phyloP scores from a whole-genome alignment of 768 basidiomycete genomes.

The Neoboletus subvelutipes region DNA sequence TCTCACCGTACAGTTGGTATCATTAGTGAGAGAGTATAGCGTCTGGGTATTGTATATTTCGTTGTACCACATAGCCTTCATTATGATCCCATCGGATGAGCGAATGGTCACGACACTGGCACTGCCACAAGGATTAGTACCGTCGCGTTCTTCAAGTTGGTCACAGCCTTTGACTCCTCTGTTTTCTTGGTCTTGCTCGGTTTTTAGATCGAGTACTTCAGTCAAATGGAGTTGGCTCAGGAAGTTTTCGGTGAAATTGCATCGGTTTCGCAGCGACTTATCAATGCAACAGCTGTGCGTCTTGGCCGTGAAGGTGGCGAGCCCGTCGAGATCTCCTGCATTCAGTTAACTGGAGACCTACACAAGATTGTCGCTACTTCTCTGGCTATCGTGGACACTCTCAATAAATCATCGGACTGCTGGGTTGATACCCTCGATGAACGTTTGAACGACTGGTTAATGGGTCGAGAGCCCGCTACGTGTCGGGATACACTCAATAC shows the following conservation, averaged over 20 bases:
- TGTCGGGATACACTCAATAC: not conserved
- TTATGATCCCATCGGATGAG: too few species aligned
- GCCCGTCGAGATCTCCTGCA: not conserved
- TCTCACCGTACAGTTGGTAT: not conserved
- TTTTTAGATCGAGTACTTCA: not conserved
- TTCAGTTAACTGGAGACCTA: not conserved
- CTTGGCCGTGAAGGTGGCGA: not conserved
- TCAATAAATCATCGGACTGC: not conserved
- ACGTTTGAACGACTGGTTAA: not conserved
- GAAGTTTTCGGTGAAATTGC: not conserved
- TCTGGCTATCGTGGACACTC: not conserved
- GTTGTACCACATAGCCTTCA: too few species aligned
- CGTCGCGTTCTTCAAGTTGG: too few species aligned
- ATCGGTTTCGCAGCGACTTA: not conserved
- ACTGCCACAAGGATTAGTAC: too few species aligned
- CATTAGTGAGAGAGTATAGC: not conserved
- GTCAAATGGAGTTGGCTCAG: not conserved
- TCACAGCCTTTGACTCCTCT: not conserved
- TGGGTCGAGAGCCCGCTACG: not conserved
- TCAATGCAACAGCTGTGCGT: not conserved
- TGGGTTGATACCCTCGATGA: not conserved
- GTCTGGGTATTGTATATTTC: not conserved
- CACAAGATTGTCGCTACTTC: constrained; percentile 1
- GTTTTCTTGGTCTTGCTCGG: not conserved
- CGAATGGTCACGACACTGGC: too few species aligned